phyloP scores from a whole-genome alignment of 805 yeast species.

The Candida ipomoeae region DNA sequence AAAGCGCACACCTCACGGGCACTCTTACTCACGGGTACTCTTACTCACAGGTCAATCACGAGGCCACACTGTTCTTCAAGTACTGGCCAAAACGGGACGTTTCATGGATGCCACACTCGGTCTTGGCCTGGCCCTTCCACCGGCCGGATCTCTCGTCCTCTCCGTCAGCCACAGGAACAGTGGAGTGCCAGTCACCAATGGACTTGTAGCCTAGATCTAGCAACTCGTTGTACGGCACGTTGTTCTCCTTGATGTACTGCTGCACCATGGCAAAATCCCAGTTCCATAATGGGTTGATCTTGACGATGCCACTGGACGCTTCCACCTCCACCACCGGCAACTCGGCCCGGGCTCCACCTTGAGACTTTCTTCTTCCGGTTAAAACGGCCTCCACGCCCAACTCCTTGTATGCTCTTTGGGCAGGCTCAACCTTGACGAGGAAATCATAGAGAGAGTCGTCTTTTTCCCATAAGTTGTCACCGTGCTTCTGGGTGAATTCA shows the following conservation, averaged over 20 bases:
- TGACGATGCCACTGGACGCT: slow-evolving; percentile 61
- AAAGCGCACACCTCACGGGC: no score
- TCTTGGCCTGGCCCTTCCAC: slow-evolving; percentile 89
- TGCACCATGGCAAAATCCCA: slow-evolving; percentile 78
- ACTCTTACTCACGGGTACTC: no score
- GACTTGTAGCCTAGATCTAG: slow-evolving; percentile 86
- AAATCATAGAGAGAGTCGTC: slow-evolving; percentile 81
- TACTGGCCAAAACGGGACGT: slow-evolving; percentile 69
- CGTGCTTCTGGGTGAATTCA: slow-evolving; percentile 66
- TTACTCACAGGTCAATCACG: not conserved
- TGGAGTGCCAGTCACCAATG: slow-evolving; percentile 93
- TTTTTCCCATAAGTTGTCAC: slow-evolving; percentile 76
- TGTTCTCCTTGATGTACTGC: slow-evolving; percentile 58
- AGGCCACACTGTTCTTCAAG: slow-evolving; percentile 24
- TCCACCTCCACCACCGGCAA: slow-evolving; percentile 78
- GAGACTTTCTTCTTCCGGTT: slow-evolving; percentile 87
- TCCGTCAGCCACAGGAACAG: slow-evolving; percentile 82
- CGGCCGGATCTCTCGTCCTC: slow-evolving; percentile 97
- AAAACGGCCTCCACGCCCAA: slow-evolving; percentile 77
- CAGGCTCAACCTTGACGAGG: slow-evolving; percentile 88
- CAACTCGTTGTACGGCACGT: slow-evolving; percentile 82
- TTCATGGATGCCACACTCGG: slow-evolving; percentile 94
- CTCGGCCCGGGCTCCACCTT: slow-evolving; percentile 76
- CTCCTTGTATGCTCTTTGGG: slow-evolving; percentile 75
- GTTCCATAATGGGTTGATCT: slow-evolving; percentile 82